Evolutionary conservation across 106 monocot species (phyloP), one percentile per base, ranked within the genome.

Genomic region (Narthecium ossifragum): DNA sequence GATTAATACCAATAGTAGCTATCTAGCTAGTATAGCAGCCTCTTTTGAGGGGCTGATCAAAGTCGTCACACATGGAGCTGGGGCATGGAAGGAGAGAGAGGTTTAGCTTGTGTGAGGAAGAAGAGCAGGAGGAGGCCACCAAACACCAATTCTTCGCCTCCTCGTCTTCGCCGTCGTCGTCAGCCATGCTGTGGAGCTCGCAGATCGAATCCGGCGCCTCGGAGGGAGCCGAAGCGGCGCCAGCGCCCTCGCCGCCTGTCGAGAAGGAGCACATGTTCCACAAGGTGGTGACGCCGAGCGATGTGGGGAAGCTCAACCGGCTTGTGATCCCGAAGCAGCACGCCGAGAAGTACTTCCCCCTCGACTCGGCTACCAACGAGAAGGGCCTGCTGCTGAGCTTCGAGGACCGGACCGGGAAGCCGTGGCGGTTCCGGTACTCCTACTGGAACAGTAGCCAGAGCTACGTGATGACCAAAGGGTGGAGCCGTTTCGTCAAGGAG

Each of bases 361-460:
- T 85, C 1, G 82, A 85, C 69, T 13, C 75, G 4, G 15, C 81
- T 11, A 57, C 64, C 26, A 67, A 82, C 57, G 88, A 79, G 59
- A 93, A 88, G 51, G 88, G 88, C 3, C 62, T 85, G 15, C 79
- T 85, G 21, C 70, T 88, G n/a, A 75, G 55, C 77, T 93, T 93
- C 55, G 93, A 93, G 70, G 93, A 93, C 71, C 57, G 76, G 8
- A 74, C 54, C 4, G 85, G 93, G 17, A 88, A 88, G 69, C 79
- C 76, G 4, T 93, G 93, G 93, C 59, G 85, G 20, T 93, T 93
- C 75, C 78, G 93, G 15, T 93, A 93, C 74, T 93, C 93, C 40
- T 93, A 93, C 85, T 93, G 93, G 93, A 88, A 85, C 82, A 82
- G 82, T 71, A 93, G 93, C 85, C 93, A 93, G 79, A 85, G 85